These are phyloP conservation scores for Aspergillus homomorphus DNA, from an alignment of 495 filamentous ascomycete species.

Conservation along the genomic window DNA sequence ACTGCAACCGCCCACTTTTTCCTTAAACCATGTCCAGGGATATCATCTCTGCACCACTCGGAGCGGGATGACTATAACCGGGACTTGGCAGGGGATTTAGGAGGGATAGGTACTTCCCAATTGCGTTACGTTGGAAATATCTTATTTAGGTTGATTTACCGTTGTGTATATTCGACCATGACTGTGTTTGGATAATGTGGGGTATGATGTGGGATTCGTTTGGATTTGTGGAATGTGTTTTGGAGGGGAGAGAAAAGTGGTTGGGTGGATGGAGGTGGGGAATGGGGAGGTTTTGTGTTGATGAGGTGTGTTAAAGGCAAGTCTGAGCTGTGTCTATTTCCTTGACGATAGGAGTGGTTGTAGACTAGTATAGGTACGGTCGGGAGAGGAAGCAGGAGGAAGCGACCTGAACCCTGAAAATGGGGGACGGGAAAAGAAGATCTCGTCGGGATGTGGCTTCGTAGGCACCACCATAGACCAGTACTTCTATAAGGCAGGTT, in stretches of 20 bases:
- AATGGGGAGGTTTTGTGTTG: constrained; percentile 24
- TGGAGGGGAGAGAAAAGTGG: neutral
- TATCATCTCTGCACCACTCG: constrained; percentile 4
- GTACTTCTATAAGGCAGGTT: too few species aligned
- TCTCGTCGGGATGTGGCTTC: too few species aligned
- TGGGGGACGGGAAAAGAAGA: too few species aligned
- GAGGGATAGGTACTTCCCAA: constrained; percentile 8
- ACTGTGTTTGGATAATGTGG: neutral
- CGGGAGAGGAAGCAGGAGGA: too few species aligned
- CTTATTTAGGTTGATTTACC: neutral
- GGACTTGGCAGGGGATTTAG: neutral
- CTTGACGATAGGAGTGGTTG: neutral
- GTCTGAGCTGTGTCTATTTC: constrained; percentile 42
- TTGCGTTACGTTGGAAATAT: neutral
- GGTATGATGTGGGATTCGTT: neutral
- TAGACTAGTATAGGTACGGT: neutral
- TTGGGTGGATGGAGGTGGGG: constrained; percentile 5
- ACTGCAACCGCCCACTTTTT: constrained; percentile 28
- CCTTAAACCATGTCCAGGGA: neutral
- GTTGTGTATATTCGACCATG: neutral
- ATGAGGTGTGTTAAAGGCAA: constrained; percentile 49
- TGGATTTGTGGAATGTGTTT: neutral
- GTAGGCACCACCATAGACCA: too few species aligned
- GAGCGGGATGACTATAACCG: constrained; percentile 6
- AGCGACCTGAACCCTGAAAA: too few species aligned